Percentiles rank a stretch among this genome's conserved stretches.
Conservation (phyloP, 345 rosid genomes). For the Barbarea vulgaris region DNA sequence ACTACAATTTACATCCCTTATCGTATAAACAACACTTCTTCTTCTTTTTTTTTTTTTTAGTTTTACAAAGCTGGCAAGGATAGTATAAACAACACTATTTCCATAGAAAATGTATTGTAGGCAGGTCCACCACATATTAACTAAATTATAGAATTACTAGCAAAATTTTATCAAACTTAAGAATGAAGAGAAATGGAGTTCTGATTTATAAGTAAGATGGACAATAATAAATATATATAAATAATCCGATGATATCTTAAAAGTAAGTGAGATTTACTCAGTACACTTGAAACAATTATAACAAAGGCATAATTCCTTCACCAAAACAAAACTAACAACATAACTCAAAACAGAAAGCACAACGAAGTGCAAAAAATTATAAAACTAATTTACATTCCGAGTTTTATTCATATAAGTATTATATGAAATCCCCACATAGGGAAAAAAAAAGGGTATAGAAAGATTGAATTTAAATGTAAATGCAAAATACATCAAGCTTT, state of each 20-base stretch:
- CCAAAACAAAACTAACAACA: background rate
- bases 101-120: background rate
- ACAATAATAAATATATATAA: background rate
- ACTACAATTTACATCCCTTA: too few relatives aligned
- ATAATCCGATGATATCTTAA: background rate
- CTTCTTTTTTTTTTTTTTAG: too few relatives aligned
- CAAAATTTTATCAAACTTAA: background rate
- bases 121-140: background rate
- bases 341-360: conserved; percentile 21
- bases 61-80: too few relatives aligned
- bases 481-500: conserved; percentile 45
- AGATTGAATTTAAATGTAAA: conserved; percentile 5
- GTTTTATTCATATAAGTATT: background rate
- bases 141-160: background rate
- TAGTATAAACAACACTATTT: too few relatives aligned
- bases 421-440: conserved; percentile 20
- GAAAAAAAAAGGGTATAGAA: background rate
- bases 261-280: background rate
- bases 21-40: too few relatives aligned
- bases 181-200: background rate
- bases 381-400: conserved; percentile 10
- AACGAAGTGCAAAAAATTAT: conserved; percentile 14
- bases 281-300: background rate
- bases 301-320: background rate
- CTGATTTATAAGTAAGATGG: background rate